phyloP scores from a whole-genome alignment of 352 stramenopile species.

The Aphanomyces cochlioides region DNA sequence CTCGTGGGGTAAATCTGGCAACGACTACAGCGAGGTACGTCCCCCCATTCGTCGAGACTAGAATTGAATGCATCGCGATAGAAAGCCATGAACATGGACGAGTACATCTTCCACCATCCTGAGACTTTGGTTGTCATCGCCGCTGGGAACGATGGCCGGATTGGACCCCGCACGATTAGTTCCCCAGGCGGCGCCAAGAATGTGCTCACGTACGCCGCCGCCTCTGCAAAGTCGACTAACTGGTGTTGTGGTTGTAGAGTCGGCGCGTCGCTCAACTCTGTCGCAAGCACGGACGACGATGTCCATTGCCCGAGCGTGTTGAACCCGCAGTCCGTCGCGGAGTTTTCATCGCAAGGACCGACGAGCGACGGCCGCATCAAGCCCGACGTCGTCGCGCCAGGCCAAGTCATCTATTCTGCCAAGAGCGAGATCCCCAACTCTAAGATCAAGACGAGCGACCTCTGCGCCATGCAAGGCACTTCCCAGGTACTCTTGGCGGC shows the following conservation, averaged over 20 bases:
- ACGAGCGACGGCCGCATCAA: constrained; percentile 82
- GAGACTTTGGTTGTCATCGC: constrained; percentile 82
- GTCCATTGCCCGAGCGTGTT: constrained; percentile 55
- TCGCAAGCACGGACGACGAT: constrained; percentile 44
- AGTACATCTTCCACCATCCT: constrained; percentile 80
- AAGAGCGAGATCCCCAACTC: constrained; percentile 54
- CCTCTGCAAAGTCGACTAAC: too few species aligned
- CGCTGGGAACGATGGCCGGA: constrained; percentile 84
- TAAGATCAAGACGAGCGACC: constrained; percentile 49
- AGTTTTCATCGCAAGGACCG: constrained; percentile 76
- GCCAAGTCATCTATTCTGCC: constrained; percentile 74
- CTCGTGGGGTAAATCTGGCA: constrained; percentile 70
- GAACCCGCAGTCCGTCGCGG: constrained; percentile 69
- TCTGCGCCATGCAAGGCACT: constrained; percentile 68
- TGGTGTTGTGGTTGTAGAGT: constrained; percentile 32
- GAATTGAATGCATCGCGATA: constrained; percentile 3
- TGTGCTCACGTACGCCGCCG: constrained; percentile 46
- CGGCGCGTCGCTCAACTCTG: constrained; percentile 61
- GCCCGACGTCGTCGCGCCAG: constrained; percentile 81
- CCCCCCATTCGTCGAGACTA: background rate
- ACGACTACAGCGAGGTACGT: constrained; percentile 53
- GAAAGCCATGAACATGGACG: constrained; percentile 68
- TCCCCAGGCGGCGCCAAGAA: constrained; percentile 82
- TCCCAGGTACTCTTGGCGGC: constrained; percentile 56
- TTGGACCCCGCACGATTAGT: constrained; percentile 62